These are phyloP conservation scores for Ulmus americana DNA, from an alignment of 331 rosid genomes.

Conservation along the genomic window DNA sequence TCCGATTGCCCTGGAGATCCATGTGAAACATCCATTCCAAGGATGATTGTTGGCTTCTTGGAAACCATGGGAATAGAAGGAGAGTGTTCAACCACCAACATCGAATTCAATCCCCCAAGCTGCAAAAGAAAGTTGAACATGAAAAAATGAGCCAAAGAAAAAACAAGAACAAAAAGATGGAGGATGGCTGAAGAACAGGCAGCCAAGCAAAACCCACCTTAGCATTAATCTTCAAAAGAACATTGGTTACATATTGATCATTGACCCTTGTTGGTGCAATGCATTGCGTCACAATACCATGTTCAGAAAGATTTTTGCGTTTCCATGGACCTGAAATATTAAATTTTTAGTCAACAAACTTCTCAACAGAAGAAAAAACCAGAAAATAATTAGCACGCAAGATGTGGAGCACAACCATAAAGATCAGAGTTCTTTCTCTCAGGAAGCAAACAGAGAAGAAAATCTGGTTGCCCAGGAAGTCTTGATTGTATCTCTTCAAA, in stretches of 20 bases:
- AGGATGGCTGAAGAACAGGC: not conserved
- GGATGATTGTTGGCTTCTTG: constrained; percentile 64
- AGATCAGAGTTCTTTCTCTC: constrained; percentile 84
- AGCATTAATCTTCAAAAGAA: constrained; percentile 76
- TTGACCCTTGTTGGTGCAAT: constrained; percentile 72
- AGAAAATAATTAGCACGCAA: not conserved
- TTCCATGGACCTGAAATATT: constrained; percentile 79
- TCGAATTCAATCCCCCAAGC: constrained; percentile 94
- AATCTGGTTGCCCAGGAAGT: constrained; percentile 66
- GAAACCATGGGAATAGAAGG: constrained; percentile 79
- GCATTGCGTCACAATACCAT: constrained; percentile 80
- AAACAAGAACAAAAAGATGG: not conserved
- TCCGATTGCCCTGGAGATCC: constrained; percentile 94
- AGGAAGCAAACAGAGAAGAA: constrained; percentile 74
- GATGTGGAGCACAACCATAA: constrained; percentile 44
- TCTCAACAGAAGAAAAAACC: too few species aligned
- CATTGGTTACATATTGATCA: constrained; percentile 84
- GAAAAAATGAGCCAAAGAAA: not conserved
- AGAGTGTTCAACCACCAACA: constrained; percentile 51
- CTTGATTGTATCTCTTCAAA: constrained; percentile 48
- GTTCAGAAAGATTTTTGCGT: constrained; percentile 57
- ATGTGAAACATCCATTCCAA: constrained; percentile 98
- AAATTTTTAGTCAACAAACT: not conserved
- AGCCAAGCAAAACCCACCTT: constrained; percentile 40
- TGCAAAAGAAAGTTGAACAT: constrained; percentile 20